Evolutionary conservation across 2,329 filamentous ascomycete genomes (phyloP).

Genomic region (Passalora sequoiae): DNA sequence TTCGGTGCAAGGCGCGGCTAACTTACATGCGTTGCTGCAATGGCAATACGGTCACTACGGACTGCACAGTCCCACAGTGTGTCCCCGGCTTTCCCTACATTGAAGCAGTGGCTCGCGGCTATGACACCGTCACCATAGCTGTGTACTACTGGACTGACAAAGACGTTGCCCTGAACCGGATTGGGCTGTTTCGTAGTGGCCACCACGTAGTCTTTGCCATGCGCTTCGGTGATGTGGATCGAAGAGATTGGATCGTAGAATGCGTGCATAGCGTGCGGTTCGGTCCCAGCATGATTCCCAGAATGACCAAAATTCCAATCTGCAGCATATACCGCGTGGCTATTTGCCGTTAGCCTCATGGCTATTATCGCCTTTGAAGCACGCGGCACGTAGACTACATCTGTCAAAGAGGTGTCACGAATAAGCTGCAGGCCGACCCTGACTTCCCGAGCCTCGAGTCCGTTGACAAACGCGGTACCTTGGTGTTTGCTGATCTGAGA

Average conservation of each 20-base stretch:
- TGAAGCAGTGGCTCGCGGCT: background rate
- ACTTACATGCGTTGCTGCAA: background rate
- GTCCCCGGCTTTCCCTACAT: slow-evolving; percentile 1
- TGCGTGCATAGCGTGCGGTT: slow-evolving; percentile 1
- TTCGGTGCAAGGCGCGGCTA: background rate
- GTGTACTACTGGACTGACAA: background rate
- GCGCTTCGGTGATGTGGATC: background rate
- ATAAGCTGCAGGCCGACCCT: background rate
- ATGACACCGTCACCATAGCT: background rate
- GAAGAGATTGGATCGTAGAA: slow-evolving; percentile 6
- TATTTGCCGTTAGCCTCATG: background rate
- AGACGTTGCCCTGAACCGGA: slow-evolving; percentile 2
- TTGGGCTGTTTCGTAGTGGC: slow-evolving; percentile 1
- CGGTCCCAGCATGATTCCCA: background rate
- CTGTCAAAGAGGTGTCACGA: background rate
- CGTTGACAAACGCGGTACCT: slow-evolving; percentile 1
- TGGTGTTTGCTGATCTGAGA: background rate
- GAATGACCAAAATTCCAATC: background rate
- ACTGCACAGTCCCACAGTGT: slow-evolving; percentile 12
- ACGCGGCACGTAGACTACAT: background rate
- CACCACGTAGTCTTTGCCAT: background rate
- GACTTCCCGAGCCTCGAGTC: background rate
- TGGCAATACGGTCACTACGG: background rate
- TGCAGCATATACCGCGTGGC: slow-evolving; percentile 5
- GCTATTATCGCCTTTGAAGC: slow-evolving; percentile 4